Base-by-base conservation (phyloP, 495 filamentous ascomycete genomes). In the Cryomyces minteri region DNA sequence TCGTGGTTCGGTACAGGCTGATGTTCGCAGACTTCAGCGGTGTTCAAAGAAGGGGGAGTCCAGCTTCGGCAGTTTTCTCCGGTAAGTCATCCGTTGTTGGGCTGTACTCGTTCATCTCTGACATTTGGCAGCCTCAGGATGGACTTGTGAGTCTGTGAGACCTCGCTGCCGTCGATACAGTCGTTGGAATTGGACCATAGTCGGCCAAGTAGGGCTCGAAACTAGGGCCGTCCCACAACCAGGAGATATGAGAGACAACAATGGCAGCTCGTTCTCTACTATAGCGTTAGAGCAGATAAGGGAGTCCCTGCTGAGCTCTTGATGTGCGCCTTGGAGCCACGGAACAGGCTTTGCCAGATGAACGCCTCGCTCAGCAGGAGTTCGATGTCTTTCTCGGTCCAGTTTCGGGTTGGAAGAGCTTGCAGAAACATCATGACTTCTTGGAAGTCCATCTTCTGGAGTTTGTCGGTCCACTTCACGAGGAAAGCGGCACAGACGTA, bases 341-440 rank as follows among this genome's bases (percentile, higher is more conserved):
- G 80, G 59, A 93, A 94, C 18, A 95, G 67, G 49, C 80, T 88
- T 63, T 93, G 83, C 87, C 87, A 95, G 50, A 95, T 93, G 56
- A 83, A 95, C 5, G 87, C 87, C 65, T 98, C 90, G 59, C 86
- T 94, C 40, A 98, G 68, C 44, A 98, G 67, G 31, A 98, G 74
- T 61, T 95, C 90, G 50, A 98, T 88, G 50, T 98, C 90, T 64
- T 96, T 94, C 61, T 94, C 92, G 9, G 86, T 93, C 90, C 90
- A 98, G 30, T 79, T 74, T 46, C 79, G 78, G n/a, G 92, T 98
- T 6, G 90, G 90, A 48, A 96, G 63, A 32, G 88, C 82, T 65
- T 98, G 90, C 30, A 98, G 67, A 55, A 96, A 98, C 88, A 96
- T 96, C 90, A 98, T 96, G 45, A 93, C 77, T 58, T 94, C 88